Evolutionary conservation across 345 rosid genomes (phyloP), one percentile per base, ranked within the genome.

Genomic region (Rhizophora mangle): DNA sequence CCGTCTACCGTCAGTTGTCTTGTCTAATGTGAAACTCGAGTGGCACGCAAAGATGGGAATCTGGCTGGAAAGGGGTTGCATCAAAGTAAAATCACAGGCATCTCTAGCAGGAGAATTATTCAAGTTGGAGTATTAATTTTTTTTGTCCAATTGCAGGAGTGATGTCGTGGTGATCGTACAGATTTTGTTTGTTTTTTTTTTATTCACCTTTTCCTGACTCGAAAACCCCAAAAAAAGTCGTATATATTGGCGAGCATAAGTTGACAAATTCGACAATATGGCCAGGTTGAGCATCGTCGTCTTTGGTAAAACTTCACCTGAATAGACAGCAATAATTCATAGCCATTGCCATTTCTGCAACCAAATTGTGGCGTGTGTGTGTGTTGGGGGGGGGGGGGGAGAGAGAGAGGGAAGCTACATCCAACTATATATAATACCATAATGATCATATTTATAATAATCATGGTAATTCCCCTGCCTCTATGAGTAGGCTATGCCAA

Each of bases 401-500:
- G 13, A 39, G 56, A 24, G 24, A 24, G 24, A 24, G 24, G 1
- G 26, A 66, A 20, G 29, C 61, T 59, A 66, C 30, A 65, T 7
- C 29, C 11, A 57, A 59, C 36, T 13, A 6, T 34, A 29, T 19
- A 31, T 7, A 46, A 56, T 61, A 32, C 11, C 1, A 1, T 57
- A 43, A 5, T 43, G 49, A 43, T 79, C 68, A 86, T 70, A 82
- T 62, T 56, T 81, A 80, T 6, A 78, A 74, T 19, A 83, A 64
- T 64, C 83, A 83, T 16, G 76, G 73, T 29, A 76, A 55, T 8
- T 72, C 91, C 16, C 80, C 88, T 4, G 78, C 74, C 77, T 69
- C 68, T 32, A 82, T 78, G 65, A 89, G 72, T 47, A 85, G 73
- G 47, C 78, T 79, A 70, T 67, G 68, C 95, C 92, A 87, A 76